Conservation (phyloP, 208 protist species). For the Crithidia acanthocephali region DNA sequence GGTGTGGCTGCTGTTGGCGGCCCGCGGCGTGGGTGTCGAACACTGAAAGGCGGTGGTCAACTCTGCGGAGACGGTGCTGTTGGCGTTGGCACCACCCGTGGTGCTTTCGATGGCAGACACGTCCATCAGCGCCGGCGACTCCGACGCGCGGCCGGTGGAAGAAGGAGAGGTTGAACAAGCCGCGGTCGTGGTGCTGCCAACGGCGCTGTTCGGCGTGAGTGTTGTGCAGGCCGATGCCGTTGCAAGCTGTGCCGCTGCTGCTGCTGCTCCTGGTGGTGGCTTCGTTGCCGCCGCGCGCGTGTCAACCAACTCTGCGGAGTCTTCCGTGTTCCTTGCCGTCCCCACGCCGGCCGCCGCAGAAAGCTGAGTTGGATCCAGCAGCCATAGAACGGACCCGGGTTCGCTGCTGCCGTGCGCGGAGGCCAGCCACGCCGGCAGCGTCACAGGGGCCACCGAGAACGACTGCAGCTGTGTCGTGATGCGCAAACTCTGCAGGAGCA, state of each 20-base stretch:
- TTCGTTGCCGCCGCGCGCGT: neutral
- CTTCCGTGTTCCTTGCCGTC: neutral
- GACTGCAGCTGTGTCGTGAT: conserved; percentile 39
- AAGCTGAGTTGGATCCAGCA: neutral
- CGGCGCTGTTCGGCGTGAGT: no score
- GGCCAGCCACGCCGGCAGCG: conserved; percentile 9
- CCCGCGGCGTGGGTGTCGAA: neutral
- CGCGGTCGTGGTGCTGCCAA: no score
- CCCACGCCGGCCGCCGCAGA: neutral
- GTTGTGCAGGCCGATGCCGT: no score
- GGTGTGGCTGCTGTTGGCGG: neutral
- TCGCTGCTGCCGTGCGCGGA: conserved; percentile 4
- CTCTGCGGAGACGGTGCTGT: neutral
- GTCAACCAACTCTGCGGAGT: neutral
- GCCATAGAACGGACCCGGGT: conserved; percentile 8
- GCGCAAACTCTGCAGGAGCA: conserved; percentile 40
- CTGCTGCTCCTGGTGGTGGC: neutral
- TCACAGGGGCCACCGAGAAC: conserved; percentile 17
- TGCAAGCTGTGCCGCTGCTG: no score
- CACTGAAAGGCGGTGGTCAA: neutral
- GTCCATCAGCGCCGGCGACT: no score
- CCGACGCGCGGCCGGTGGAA: no score
- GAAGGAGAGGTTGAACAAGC: no score
- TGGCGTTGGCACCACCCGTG: neutral
- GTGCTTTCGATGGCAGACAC: no score